Base-by-base conservation (phyloP, 306 rosid genomes). In the Rubus idaeus region DNA sequence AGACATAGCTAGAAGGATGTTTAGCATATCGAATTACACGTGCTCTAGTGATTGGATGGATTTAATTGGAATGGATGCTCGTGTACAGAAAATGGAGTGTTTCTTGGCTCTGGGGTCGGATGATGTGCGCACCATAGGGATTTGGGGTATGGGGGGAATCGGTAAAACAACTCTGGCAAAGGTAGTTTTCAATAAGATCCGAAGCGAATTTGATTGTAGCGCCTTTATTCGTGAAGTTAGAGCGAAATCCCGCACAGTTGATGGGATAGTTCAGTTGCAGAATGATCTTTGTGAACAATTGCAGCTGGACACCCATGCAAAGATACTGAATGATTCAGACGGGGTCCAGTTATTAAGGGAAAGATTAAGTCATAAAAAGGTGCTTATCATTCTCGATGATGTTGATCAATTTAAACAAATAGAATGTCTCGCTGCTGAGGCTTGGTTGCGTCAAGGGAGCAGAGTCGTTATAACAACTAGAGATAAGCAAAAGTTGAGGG, bases 401-500 rank as follows among this genome's bases (percentile, higher is more conserved):
- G 68, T 77, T 37, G 42, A 68, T 23, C 18, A 77, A 5, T 4
- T 14, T 3, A 45, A 39, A 39, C 80, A 77, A 5, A 51, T 68
- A 10, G 21, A 55, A 14, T 16, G 23, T 46, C n/a, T 77, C 12
- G 80, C 53, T 26, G 30, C 30, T 26, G 30, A 26, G 30, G 30
- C 1, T 26, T 26, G 30, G 30, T 26, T 26, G 30, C 1, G 30
- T 3, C 40, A 47, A 20, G 80, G 80, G 5, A 77, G 80, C 42
- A 39, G 75, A 77, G 58, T 77, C 39, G 68, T 77, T 30, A 35
- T 68, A 13, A 77, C 75, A 57, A 56, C 75, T 0, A 55, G 80
- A 68, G 80, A 77, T 8, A 51, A 46, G 41, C 17, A 10, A 13
- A 21, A 8, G 0, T 71, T 77, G 39, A 45, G 7, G 16, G 4